Base-by-base conservation (phyloP, 2,329 filamentous ascomycete species). In the Tolypocladium tropicale region DNA sequence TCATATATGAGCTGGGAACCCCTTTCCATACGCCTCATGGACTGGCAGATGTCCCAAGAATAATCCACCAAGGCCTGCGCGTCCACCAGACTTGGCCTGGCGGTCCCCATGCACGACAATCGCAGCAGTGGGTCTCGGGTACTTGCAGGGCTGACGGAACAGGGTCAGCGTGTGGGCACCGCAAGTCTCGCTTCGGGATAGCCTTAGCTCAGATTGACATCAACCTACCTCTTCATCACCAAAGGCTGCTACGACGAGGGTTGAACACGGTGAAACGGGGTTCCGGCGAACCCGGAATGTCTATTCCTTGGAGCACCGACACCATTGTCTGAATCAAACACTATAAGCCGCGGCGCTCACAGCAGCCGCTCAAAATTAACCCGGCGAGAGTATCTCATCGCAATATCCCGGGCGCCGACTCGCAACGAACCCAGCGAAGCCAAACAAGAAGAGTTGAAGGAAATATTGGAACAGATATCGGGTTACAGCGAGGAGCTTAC, bases 391-490 rank as follows among this genome's bases (percentile, higher is more conserved):
- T 71, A 72, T 73, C 74, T 72, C 66, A 69, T 73, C 69, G 67
- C 70, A 74, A 72, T 72, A 73, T 72, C 67, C 73, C 69, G 61
- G 64, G 68, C 69, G 71, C 71, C 69, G 68, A 69, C 65, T 73
- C 68, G 68, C 70, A 70, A 65, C 62, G 69, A 71, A 69, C 65
- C 65, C 65, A 66, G 70, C 69, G 65, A 71, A 68, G 65, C 67
- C 63, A 70, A 70, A 69, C 67, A 71, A 69, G 54, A 62, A 64
- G 61, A 66, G 62, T 65, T 67, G 62, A 67, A 68, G 68, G 67
- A 70, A 65, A 60, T 71, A 72, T 73, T 71, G 70, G 64, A 73
- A 68, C 66, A 73, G 68, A 72, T 68, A 69, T 65, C 64, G 61
- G 63, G 60, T 63, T 60, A 59, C 56, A 41, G 48, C 37, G 53